These are phyloP conservation scores for Puccinia hordei DNA, from an alignment of 1,284 basidiomycete species.

Conservation along the genomic window DNA sequence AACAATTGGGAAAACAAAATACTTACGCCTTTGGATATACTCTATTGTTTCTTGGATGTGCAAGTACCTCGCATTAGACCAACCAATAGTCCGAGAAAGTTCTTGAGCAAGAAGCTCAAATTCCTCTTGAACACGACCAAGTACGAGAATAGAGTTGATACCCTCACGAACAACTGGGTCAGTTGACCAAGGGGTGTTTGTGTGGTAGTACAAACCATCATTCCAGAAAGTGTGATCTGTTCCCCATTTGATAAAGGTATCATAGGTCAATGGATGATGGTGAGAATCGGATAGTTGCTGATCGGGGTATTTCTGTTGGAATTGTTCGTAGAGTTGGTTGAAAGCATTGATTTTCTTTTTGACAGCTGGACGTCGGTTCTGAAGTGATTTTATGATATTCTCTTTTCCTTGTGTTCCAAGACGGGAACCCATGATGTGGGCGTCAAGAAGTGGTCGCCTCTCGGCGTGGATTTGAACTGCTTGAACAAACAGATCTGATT, in stretches of 20 bases:
- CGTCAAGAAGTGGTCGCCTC: background rate
- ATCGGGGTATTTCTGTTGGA: background rate
- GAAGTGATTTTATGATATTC: background rate
- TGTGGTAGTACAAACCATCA: background rate
- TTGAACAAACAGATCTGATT: background rate
- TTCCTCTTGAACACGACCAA: background rate
- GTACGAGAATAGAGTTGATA: background rate
- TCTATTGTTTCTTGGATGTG: background rate
- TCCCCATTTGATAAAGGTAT: background rate
- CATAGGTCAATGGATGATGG: background rate
- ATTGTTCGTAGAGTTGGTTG: background rate
- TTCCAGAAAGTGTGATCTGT: background rate
- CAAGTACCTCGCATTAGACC: background rate
- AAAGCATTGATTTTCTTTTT: background rate
- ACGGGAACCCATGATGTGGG: background rate
- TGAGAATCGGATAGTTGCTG: background rate
- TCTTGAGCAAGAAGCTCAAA: background rate
- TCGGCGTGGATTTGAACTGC: background rate
- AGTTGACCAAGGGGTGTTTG: background rate
- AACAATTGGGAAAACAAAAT: background rate
- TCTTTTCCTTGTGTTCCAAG: background rate
- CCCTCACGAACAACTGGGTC: background rate
- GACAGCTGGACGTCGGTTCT: background rate
- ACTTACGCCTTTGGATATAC: background rate
- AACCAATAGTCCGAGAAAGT: background rate